These are phyloP conservation scores for Fraxinus excelsior DNA, from an alignment of 257 asterid species.

Conservation along the genomic window DNA sequence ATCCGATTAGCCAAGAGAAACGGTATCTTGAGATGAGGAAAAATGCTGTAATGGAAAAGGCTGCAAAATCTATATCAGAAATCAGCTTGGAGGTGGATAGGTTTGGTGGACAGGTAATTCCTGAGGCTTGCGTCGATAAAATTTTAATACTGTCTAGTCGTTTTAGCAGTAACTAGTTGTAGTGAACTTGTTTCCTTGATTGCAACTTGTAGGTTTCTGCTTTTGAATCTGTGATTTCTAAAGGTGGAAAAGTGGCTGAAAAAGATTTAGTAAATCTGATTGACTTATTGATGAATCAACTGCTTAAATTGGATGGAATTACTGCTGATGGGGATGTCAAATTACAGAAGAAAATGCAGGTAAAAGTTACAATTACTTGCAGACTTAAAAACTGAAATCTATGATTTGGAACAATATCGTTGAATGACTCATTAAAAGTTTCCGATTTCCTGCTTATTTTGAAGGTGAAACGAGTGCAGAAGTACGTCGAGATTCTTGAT, in stretches of 20 bases:
- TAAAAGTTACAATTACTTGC: conserved; percentile 4
- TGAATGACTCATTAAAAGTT: not conserved
- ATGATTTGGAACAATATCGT: not conserved
- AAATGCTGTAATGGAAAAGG: conserved; percentile 69
- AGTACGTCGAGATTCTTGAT: conserved; percentile 77
- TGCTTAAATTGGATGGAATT: conserved; percentile 72
- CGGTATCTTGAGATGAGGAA: conserved; percentile 70
- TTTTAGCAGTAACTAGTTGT: not conserved
- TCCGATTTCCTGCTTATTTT: not conserved
- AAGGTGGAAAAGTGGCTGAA: conserved; percentile 75
- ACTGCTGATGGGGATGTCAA: conserved; percentile 72
- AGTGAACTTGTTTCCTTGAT: conserved; percentile 9
- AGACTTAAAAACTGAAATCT: not conserved
- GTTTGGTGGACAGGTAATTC: conserved; percentile 66
- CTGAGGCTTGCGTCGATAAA: not conserved
- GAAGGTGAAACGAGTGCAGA: conserved; percentile 77
- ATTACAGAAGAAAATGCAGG: conserved; percentile 86
- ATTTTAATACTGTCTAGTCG: not conserved
- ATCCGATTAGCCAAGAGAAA: conserved; percentile 74
- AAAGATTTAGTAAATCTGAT: conserved; percentile 57
- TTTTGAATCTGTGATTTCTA: conserved; percentile 61
- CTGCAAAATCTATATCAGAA: conserved; percentile 63
- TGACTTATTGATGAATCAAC: conserved; percentile 79
- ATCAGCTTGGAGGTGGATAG: conserved; percentile 78
- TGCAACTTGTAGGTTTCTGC: conserved; percentile 59